A percentile compares a stretch with the other conserved stretches of the same genome.
Conservation (phyloP, 1,284 basidiomycete species). For the Cutaneotrichosporon cavernicola region DNA sequence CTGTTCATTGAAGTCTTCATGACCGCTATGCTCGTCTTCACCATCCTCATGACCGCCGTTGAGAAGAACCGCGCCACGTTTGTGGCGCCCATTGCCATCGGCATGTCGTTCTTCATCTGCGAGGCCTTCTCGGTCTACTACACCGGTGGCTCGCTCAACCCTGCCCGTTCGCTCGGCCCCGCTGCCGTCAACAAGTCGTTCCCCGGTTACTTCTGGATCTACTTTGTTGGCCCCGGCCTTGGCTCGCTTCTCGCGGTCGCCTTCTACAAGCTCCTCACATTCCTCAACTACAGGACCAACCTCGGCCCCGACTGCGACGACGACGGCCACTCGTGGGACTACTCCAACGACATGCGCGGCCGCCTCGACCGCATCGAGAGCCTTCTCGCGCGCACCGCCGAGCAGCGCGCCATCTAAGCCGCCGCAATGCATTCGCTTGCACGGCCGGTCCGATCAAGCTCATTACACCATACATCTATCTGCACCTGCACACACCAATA, state of each 20-base stretch:
- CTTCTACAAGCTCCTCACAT: conserved; percentile 50
- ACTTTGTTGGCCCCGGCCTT: conserved; percentile 50
- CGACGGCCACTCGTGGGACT: conserved; percentile 20
- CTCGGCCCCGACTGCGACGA: conserved; percentile 32
- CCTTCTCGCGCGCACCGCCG: conserved; percentile 17
- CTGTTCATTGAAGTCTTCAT: conserved; percentile 55
- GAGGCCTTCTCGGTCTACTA: conserved; percentile 54
- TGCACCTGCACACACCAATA: background rate
- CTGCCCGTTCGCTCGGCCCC: conserved; percentile 52
- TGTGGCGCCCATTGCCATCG: conserved; percentile 58
- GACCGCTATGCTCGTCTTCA: conserved; percentile 51
- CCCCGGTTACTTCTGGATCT: conserved; percentile 49
- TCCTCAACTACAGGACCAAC: conserved; percentile 35
- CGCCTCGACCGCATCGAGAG: conserved; percentile 33
- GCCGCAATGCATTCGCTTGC: background rate
- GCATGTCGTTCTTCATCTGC: conserved; percentile 55
- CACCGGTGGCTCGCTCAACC: conserved; percentile 53
- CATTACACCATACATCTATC: background rate
- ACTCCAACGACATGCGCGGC: conserved; percentile 17
- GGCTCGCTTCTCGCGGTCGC: conserved; percentile 48
- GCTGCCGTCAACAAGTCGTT: conserved; percentile 45
- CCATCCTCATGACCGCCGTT: conserved; percentile 55
- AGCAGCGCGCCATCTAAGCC: background rate
- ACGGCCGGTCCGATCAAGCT: conserved; percentile 2
- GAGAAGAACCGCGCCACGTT: conserved; percentile 58